phyloP scores from a whole-genome alignment of 1,284 basidiomycete genomes.

The Chiua sp. region DNA sequence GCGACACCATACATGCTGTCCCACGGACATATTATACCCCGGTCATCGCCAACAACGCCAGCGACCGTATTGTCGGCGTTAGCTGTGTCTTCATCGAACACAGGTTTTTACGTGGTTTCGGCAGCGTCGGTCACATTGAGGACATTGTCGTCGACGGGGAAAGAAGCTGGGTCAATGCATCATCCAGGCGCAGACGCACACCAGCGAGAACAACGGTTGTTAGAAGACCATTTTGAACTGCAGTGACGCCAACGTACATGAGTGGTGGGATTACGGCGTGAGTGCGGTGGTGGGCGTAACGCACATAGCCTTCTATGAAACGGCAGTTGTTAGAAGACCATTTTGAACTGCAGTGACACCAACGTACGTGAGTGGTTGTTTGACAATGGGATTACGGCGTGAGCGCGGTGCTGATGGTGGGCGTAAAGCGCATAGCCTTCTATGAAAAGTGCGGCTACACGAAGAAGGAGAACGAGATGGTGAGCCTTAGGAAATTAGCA shows the following conservation, averaged over 20 bases:
- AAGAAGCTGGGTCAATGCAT: slow-evolving; percentile 89
- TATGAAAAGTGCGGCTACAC: slow-evolving; percentile 96
- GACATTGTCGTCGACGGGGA: slow-evolving; percentile 98
- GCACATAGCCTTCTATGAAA: slow-evolving; percentile 89
- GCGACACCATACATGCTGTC: slow-evolving; percentile 59
- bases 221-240: slow-evolving; percentile 99
- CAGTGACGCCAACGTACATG: slow-evolving; percentile 89
- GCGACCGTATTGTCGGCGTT: slow-evolving; percentile 84
- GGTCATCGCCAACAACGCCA: slow-evolving; percentile 79
- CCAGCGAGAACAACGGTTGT: slow-evolving; percentile 79
- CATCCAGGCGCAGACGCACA: slow-evolving; percentile 83
- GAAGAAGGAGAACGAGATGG: slow-evolving; percentile 93
- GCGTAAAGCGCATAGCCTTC: slow-evolving; percentile 70
- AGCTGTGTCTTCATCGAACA: slow-evolving; percentile 90
- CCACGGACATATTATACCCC: slow-evolving; percentile 82
- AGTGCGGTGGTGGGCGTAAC: slow-evolving; percentile 7
- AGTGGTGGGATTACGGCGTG: slow-evolving; percentile 42
- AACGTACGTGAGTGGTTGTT: slow-evolving; percentile 83
- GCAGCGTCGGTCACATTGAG: slow-evolving; percentile 93
- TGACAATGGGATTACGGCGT: slow-evolving; percentile 10
- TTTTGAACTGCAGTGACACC: slow-evolving; percentile 91
- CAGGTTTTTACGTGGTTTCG: slow-evolving; percentile 89
- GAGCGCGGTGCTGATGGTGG: slow-evolving; percentile 13
- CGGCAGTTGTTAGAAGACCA: slow-evolving; percentile 99
- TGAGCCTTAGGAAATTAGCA: slow-evolving; percentile 25